phyloP scores from a whole-genome alignment of 345 rosid species.

The Ricinus communis region DNA sequence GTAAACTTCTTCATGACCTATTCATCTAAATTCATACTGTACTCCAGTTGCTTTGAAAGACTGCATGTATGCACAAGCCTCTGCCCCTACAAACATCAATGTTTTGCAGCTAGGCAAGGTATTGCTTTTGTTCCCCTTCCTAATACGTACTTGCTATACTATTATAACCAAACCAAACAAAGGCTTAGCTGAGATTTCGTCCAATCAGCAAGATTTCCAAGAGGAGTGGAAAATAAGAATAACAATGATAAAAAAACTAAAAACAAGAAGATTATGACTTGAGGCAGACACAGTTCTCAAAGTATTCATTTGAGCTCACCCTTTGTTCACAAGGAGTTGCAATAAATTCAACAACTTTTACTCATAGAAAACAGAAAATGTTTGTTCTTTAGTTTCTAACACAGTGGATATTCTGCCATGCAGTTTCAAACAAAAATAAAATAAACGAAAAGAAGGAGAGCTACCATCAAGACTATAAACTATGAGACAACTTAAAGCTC shows the following conservation, averaged over 20 bases:
- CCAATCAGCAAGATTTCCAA: background rate
- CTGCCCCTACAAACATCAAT: background rate
- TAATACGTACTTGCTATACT: background rate
- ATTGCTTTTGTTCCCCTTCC: background rate
- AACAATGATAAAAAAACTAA: background rate
- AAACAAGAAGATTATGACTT: background rate
- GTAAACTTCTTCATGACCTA: background rate
- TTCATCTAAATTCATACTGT: background rate
- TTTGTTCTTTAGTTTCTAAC: background rate
- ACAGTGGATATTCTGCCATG: background rate
- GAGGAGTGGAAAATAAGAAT: background rate
- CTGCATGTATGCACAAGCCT: background rate
- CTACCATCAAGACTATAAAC: background rate
- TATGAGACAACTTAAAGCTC: background rate
- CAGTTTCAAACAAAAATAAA: background rate
- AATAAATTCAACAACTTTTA: background rate
- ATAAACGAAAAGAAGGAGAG: background rate
- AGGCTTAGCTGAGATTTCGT: background rate
- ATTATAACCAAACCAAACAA: background rate
- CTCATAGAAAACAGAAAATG: background rate
- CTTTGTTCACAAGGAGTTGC: background rate
- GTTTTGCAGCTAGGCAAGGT: background rate
- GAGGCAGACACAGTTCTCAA: background rate
- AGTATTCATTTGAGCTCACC: background rate
- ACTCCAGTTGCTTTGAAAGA: background rate